Evolutionary conservation across 169 alveolate genomes (phyloP).

Genomic region (Plasmodium knowlesi): DNA sequence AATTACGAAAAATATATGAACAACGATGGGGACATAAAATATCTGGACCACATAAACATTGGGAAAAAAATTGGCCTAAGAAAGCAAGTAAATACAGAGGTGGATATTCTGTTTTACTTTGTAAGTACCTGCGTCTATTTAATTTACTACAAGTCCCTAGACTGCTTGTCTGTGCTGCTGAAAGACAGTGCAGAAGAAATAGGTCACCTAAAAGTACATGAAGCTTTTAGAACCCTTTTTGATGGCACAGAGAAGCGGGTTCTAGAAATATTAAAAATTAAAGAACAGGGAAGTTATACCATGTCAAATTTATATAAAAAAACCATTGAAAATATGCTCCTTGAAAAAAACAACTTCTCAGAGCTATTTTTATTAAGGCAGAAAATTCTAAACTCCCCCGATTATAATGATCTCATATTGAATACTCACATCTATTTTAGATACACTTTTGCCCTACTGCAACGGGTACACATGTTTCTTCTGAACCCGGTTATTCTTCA

Average conservation of each 20-base stretch:
- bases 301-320: constrained; percentile 12
- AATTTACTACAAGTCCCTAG: constrained; percentile 32
- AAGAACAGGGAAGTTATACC: constrained; percentile 16
- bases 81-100: constrained; percentile 10
- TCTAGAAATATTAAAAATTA: constrained; percentile 11
- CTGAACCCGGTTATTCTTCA: constrained; percentile 35
- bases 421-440: constrained; percentile 44
- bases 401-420: constrained; percentile 46
- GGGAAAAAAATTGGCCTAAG: constrained; percentile 9
- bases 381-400: constrained; percentile 19
- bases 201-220: background rate
- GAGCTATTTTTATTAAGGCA: constrained; percentile 19
- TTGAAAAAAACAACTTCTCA: background rate
- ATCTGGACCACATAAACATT: constrained; percentile 51
- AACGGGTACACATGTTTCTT: constrained; percentile 7
- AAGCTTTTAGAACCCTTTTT: constrained; percentile 10
- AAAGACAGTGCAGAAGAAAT: background rate
- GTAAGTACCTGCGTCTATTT: constrained; percentile 45
- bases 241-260: constrained; percentile 33
- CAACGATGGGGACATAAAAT: constrained; percentile 63
- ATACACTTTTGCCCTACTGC: constrained; percentile 17
- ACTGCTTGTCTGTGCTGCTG: constrained; percentile 12
- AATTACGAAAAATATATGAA: constrained; percentile 49
- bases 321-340: constrained; percentile 19
- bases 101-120: constrained; percentile 24